These are phyloP conservation scores for Chenopodium formosanum DNA, from an alignment of 148 eudicot species.

Conservation along the genomic window DNA sequence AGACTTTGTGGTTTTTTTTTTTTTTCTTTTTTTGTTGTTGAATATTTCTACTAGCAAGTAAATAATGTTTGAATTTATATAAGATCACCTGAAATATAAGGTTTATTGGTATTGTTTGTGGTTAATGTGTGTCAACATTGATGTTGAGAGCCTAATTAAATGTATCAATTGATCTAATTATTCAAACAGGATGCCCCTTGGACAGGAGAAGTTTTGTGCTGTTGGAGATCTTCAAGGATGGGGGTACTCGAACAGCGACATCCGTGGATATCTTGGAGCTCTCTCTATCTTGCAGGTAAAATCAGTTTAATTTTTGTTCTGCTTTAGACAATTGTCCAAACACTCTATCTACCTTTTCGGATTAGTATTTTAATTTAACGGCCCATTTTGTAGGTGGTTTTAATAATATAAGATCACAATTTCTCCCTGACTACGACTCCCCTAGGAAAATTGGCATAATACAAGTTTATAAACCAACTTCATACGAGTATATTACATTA, in stretches of 20 bases:
- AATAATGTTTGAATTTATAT: too few relatives aligned
- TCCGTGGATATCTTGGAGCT: slow-evolving; percentile 66
- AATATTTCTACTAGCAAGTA: too few relatives aligned
- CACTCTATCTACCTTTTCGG: not conserved
- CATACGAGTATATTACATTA: too few relatives aligned
- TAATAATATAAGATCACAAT: too few relatives aligned
- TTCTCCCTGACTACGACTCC: too few relatives aligned
- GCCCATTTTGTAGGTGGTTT: not conserved
- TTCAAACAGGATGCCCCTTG: slow-evolving; percentile 51
- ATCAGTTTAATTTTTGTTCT: not conserved
- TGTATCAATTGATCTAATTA: not conserved
- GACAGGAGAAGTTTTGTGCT: slow-evolving; percentile 64
- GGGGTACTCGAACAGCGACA: slow-evolving; percentile 68
- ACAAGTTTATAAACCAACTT: too few relatives aligned
- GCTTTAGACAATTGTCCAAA: not conserved
- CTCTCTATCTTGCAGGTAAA: slow-evolving; percentile 75
- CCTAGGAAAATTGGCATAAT: too few relatives aligned
- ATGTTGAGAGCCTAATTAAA: not conserved
- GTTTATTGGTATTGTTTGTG: too few relatives aligned
- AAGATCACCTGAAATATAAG: too few relatives aligned
- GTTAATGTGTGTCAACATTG: not conserved
- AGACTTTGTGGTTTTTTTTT: too few relatives aligned
- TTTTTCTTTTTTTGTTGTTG: too few relatives aligned
- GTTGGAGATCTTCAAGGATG: slow-evolving; percentile 74
- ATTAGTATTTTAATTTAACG: too few relatives aligned